Evolutionary conservation across 345 rosid genomes (phyloP), one percentile per base, ranked within the genome.

Genomic region (Geranium brycei): DNA sequence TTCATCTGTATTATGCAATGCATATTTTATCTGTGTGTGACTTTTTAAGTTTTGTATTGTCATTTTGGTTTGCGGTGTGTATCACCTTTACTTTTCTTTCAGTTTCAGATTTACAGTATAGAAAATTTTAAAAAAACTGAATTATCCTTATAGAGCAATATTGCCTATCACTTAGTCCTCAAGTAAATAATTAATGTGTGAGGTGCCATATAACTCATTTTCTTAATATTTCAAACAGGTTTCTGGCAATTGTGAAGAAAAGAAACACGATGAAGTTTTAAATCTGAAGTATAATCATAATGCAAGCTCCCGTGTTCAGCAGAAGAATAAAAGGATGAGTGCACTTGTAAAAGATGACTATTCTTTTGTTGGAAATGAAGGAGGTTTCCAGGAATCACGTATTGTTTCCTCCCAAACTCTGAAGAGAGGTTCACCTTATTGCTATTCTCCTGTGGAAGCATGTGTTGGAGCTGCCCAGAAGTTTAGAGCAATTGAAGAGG

Each of bases 341-440:
- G 69, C 35, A 70, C 68, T 58, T 63, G 69, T 53, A 6, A 73
- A 65, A 61, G 72, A 68, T 19, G 76, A 65, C 30, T 58, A 31
- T 66, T 56, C 64, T 73, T 73, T 73, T 60, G 61, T n/a, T 56
- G 68, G 35, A 71, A 76, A 71, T 59, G 73, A 72, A 68, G 71
- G 47, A 31, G 73, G 71, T 68, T 28, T 71, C 40, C 68, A 60
- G 47, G 73, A 60, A 40, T 79, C 79, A 72, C 65, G 53, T 72
- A 66, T 73, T 51, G 69, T 66, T 74, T 76, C 73, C 58, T 62
- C 65, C 55, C 79, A 65, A 71, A 66, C 60, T 71, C 61, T 60
- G 64, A 82, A 79, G 80, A 85, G 81, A 72, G 69, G 66, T 56
- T 69, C 59, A 18, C 19, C 51, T 57, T 18, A 19, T 70, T 55